Evolutionary conservation across 495 filamentous ascomycete genomes (phyloP).

Genomic region (Tuber borchii): DNA sequence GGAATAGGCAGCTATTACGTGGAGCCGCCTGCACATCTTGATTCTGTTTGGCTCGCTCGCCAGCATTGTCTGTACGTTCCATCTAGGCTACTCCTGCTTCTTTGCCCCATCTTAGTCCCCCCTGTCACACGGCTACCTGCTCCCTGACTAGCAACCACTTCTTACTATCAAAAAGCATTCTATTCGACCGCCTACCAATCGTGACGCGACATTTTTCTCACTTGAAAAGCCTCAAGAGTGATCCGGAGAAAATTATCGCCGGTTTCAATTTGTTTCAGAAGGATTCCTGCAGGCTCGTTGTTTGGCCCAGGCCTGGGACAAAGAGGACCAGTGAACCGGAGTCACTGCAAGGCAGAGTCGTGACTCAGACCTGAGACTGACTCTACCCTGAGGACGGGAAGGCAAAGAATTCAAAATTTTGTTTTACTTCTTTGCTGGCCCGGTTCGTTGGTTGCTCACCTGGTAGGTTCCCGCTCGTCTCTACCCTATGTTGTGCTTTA

Average conservation of each 20-base stretch:
- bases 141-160: constrained; percentile 26
- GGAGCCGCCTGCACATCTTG: constrained; percentile 29
- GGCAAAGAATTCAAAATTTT: constrained; percentile 25
- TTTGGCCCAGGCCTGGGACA: constrained; percentile 32
- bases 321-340: constrained; percentile 24
- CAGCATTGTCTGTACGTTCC: constrained; percentile 34
- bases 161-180: constrained; percentile 23
- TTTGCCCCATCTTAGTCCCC: constrained; percentile 17
- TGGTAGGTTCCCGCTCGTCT: constrained; percentile 24
- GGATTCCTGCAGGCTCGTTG: constrained; percentile 35
- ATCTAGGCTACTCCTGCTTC: constrained; percentile 21
- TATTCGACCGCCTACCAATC: constrained; percentile 20
- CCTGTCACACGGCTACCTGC: constrained; percentile 22
- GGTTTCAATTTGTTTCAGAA: constrained; percentile 28
- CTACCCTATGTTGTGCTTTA: constrained; percentile 16
- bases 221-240: constrained; percentile 8
- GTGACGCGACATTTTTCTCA: constrained; percentile 19
- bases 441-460: constrained; percentile 5
- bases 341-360: constrained; percentile 31
- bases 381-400: constrained; percentile 16
- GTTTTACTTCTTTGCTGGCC: constrained; percentile 7
- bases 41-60: constrained; percentile 24
- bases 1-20: constrained; percentile 16
- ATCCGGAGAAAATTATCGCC: constrained; percentile 15
- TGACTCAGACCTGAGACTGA: constrained; percentile 20